A percentile compares a stretch with the other conserved stretches of the same genome.
These are phyloP conservation scores for Mortierella sp. DNA, from an alignment of 371 early-diverging fungal species.

Conservation along the genomic window DNA sequence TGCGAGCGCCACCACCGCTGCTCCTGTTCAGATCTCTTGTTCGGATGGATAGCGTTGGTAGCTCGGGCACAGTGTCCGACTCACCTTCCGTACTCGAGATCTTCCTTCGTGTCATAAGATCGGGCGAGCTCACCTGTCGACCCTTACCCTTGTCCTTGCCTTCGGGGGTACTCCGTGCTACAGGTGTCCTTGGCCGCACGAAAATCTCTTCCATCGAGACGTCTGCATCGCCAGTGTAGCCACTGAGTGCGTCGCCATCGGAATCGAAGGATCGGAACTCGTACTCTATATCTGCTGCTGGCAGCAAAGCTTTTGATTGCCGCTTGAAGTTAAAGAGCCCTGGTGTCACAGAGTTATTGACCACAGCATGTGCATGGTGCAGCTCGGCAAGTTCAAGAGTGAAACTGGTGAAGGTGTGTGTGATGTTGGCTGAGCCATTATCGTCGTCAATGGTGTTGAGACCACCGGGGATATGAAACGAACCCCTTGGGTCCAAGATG, in stretches of 20 bases:
- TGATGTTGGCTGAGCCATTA: conserved; percentile 36
- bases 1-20: background rate
- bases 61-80: conserved; percentile 49
- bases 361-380: conserved; percentile 42
- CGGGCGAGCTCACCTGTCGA: conserved; percentile 7
- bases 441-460: conserved; percentile 26
- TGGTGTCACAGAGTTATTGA: conserved; percentile 44
- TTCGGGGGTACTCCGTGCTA: conserved; percentile 5
- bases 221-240: conserved; percentile 52
- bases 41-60: conserved; percentile 44
- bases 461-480: conserved; percentile 12
- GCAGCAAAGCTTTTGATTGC: conserved; percentile 1
- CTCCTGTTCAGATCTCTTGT: conserved; percentile 23
- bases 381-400: conserved; percentile 43
- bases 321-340: conserved; percentile 49
- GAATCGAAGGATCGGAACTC: conserved; percentile 45
- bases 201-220: conserved; percentile 45
- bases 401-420: conserved; percentile 50
- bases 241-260: conserved; percentile 47
- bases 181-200: conserved; percentile 22
- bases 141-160: background rate
- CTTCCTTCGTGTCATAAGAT: conserved; percentile 14
- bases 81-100: conserved; percentile 49
- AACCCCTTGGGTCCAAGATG: conserved; percentile 20
- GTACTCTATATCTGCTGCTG: conserved; percentile 30